Evolutionary conservation across 1,284 basidiomycete species (phyloP).

Genomic region (Takashimella tepidaria): DNA sequence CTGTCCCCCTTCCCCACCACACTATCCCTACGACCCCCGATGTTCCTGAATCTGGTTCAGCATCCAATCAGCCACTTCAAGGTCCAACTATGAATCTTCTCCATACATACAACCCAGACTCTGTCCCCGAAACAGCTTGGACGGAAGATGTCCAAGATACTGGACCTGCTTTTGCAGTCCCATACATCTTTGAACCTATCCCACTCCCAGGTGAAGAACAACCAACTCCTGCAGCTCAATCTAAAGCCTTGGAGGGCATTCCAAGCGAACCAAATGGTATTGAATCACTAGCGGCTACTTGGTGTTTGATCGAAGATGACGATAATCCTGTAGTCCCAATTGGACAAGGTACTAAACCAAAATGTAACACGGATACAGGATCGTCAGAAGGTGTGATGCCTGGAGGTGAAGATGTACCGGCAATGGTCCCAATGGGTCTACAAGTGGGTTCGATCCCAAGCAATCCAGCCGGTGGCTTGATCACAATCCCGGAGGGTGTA

Average conservation of each 20-base stretch:
- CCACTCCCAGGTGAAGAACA: conserved; percentile 8
- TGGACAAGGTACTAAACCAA: too few species aligned
- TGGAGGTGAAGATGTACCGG: too few species aligned
- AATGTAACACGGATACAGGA: too few species aligned
- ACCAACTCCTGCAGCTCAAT: conserved; percentile 1
- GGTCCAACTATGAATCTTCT: neutral
- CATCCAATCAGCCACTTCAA: neutral
- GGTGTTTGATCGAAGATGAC: neutral
- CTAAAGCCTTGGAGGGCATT: neutral
- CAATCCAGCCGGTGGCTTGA: too few species aligned
- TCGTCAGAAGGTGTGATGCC: too few species aligned
- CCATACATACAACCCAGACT: neutral
- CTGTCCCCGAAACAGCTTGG: neutral
- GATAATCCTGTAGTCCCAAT: too few species aligned
- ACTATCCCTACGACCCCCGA: neutral
- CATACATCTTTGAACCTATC: conserved; percentile 15
- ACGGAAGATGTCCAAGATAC: conserved; percentile 5
- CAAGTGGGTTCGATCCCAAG: too few species aligned
- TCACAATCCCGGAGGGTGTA: neutral
- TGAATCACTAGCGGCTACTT: neutral
- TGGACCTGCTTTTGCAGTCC: conserved; percentile 8
- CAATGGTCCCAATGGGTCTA: too few species aligned
- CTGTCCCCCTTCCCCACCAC: neutral
- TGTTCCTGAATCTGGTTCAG: neutral
- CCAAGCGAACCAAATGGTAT: neutral